Conservation (phyloP, 306 rosid species). For the Coriaria nepalensis region DNA sequence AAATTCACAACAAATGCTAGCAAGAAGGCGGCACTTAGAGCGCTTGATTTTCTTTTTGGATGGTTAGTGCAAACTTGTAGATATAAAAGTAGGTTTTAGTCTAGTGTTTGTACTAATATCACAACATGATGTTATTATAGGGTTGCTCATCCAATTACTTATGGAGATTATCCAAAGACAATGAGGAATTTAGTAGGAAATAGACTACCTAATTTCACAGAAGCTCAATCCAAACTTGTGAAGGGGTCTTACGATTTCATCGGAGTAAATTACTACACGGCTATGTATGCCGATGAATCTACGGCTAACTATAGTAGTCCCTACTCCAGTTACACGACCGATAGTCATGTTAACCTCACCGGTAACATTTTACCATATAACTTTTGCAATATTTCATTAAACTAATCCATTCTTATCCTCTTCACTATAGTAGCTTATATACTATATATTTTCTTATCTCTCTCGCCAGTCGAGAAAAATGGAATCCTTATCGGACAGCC, state of each 20-base stretch:
- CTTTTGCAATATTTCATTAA: too few relatives aligned
- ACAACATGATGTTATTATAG: background rate
- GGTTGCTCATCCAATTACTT: conserved; percentile 15
- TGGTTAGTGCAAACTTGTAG: conserved; percentile 5
- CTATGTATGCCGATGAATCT: conserved; percentile 12
- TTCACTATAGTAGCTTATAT: background rate
- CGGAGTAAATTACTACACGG: conserved; percentile 21
- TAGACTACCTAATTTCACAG: conserved; percentile 19
- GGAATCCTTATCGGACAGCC: conserved; percentile 21
- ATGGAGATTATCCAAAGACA: conserved; percentile 15
- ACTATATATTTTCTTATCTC: background rate
- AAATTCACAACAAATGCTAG: conserved; percentile 1
- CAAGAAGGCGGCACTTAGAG: conserved; percentile 11
- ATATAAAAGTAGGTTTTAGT: too few relatives aligned
- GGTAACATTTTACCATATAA: too few relatives aligned
- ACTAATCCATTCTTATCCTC: background rate
- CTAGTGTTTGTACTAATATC: background rate
- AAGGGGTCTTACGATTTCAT: conserved; percentile 19
- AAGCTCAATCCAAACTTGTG: conserved; percentile 5
- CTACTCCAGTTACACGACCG: conserved; percentile 1
- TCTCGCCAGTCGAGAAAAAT: conserved; percentile 18
- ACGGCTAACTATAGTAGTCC: background rate
- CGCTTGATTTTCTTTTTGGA: conserved; percentile 15
- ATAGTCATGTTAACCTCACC: conserved; percentile 1
- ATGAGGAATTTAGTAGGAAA: conserved; percentile 11